These are phyloP conservation scores for Gyromitra esculenta DNA, from an alignment of 2,329 filamentous ascomycete genomes.

Conservation along the genomic window DNA sequence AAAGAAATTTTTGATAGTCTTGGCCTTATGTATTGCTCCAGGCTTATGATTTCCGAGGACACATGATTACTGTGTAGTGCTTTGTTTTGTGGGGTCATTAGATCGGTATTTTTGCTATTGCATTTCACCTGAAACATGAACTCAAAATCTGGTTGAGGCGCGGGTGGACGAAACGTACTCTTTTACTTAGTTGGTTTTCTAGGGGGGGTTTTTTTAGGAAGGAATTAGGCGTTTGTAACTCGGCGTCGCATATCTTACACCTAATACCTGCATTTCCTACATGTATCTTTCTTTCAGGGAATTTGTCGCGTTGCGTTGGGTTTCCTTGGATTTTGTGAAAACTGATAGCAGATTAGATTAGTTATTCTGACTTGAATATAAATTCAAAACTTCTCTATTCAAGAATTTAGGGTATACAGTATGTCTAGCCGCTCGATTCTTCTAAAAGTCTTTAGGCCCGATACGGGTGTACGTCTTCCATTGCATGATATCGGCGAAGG, in stretches of 20 bases:
- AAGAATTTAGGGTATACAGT: no score
- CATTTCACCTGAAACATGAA: no score
- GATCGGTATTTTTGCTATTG: no score
- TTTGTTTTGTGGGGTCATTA: conserved; percentile 7
- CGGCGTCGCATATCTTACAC: conserved; percentile 14
- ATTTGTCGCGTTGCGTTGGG: background rate
- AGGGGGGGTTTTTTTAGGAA: background rate
- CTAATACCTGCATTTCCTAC: background rate
- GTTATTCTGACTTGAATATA: background rate
- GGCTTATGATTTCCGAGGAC: conserved; percentile 48
- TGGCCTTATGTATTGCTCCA: conserved; percentile 37
- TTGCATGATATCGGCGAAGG: no score
- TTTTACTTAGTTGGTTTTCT: background rate
- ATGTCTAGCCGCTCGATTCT: no score
- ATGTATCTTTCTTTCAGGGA: background rate
- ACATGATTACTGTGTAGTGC: background rate
- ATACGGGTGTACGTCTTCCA: no score
- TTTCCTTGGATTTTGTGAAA: background rate
- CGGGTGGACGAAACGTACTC: no score
- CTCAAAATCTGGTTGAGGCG: no score
- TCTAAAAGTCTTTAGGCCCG: no score
- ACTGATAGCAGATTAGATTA: background rate
- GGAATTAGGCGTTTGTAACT: conserved; percentile 20
- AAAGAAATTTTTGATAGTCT: conserved; percentile 47
- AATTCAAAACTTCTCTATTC: background rate